Conservation (phyloP, 495 filamentous ascomycete species). For the Zalerion maritima region DNA sequence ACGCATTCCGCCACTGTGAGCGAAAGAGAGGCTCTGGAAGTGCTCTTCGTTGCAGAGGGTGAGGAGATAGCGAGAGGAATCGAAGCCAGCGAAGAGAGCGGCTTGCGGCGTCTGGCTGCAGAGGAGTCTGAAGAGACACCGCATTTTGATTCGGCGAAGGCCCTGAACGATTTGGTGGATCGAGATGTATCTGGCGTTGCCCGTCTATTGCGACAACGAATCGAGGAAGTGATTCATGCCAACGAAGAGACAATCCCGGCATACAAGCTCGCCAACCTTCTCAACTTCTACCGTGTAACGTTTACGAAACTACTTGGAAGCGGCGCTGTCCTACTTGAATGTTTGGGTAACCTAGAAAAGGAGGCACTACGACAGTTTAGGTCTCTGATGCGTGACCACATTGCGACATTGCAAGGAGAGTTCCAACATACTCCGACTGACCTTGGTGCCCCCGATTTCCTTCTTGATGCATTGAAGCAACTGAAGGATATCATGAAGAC, state of each 20-base stretch:
- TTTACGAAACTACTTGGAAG: slow-evolving; percentile 65
- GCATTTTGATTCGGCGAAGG: slow-evolving; percentile 67
- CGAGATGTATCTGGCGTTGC: slow-evolving; percentile 69
- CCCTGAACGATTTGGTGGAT: slow-evolving; percentile 77
- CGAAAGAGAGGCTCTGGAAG: slow-evolving; percentile 83
- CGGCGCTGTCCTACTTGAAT: slow-evolving; percentile 53
- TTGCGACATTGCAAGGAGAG: slow-evolving; percentile 57
- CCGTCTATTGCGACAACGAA: slow-evolving; percentile 61
- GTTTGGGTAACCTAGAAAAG: slow-evolving; percentile 50
- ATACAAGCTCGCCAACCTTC: slow-evolving; percentile 78
- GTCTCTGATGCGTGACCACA: slow-evolving; percentile 60
- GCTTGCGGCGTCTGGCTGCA: slow-evolving; percentile 59
- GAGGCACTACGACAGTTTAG: slow-evolving; percentile 76
- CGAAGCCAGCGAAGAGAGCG: slow-evolving; percentile 69
- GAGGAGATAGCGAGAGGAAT: slow-evolving; percentile 80
- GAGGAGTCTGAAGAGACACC: slow-evolving; percentile 39
- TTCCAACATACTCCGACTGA: slow-evolving; percentile 49
- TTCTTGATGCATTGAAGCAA: slow-evolving; percentile 63
- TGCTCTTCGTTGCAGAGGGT: slow-evolving; percentile 82
- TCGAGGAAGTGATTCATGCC: slow-evolving; percentile 81
- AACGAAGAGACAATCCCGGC: slow-evolving; percentile 80
- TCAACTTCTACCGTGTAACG: slow-evolving; percentile 77
- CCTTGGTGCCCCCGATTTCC: slow-evolving; percentile 67
- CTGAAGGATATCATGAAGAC: slow-evolving; percentile 63
- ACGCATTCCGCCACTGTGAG: slow-evolving; percentile 85